Conservation (phyloP, 805 yeast species). For the Naumovozyma baii region DNA sequence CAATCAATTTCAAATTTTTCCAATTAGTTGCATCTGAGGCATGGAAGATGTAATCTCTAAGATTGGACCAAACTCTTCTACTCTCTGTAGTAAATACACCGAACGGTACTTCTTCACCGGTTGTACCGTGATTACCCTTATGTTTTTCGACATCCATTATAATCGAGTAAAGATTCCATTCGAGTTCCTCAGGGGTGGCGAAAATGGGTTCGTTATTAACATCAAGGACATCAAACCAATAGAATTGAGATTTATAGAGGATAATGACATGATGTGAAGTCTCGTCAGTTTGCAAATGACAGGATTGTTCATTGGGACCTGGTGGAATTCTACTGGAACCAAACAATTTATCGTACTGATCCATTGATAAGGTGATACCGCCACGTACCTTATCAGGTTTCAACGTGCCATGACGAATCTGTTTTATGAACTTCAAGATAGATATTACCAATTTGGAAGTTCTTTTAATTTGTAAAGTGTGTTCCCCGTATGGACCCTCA, state of each 20-base stretch:
- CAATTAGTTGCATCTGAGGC: constrained; percentile 44
- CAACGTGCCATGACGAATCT: constrained; percentile 63
- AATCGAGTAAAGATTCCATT: constrained; percentile 64
- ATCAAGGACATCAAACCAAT: constrained; percentile 91
- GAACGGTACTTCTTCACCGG: constrained; percentile 38
- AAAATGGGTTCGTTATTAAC: constrained; percentile 58
- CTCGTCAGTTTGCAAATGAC: constrained; percentile 74
- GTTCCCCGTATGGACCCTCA: constrained; percentile 29
- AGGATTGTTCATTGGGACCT: constrained; percentile 44
- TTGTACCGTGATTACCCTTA: neutral
- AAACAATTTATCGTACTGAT: constrained; percentile 77
- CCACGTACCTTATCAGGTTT: constrained; percentile 60
- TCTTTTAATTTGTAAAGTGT: constrained; percentile 52
- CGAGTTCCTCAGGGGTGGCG: constrained; percentile 58
- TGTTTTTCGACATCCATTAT: constrained; percentile 56
- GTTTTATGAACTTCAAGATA: constrained; percentile 69
- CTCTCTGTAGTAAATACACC: constrained; percentile 88
- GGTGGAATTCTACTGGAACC: constrained; percentile 87
- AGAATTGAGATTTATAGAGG: constrained; percentile 75
- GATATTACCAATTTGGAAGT: constrained; percentile 74
- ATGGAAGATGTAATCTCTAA: constrained; percentile 44
- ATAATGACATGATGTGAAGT: constrained; percentile 75
- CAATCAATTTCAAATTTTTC: constrained; percentile 67
- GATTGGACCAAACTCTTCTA: constrained; percentile 75
- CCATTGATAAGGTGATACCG: constrained; percentile 70